Percentiles rank a stretch among this genome's conserved stretches.
Conservation (phyloP, 1,139 yeast genomes). For the Schwanniomyces etchellsii region DNA sequence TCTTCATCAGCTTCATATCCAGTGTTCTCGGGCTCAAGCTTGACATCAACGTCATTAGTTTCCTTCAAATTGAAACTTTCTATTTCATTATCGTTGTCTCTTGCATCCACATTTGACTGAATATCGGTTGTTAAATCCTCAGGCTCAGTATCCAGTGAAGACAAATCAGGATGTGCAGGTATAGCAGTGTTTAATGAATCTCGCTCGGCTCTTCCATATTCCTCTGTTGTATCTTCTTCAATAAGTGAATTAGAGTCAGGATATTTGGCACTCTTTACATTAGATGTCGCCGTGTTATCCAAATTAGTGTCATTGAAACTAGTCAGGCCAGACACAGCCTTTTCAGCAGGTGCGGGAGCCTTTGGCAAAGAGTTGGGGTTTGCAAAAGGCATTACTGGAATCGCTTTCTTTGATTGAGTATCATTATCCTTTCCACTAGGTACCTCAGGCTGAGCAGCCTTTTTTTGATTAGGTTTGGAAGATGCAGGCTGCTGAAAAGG, state of each 20-base stretch:
- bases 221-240: slow-evolving; percentile 13
- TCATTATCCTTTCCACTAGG: slow-evolving; percentile 7
- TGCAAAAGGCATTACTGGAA: slow-evolving; percentile 52
- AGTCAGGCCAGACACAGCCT: background rate
- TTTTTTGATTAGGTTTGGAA: slow-evolving; percentile 10
- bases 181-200: background rate
- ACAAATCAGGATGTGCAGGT: slow-evolving; percentile 7
- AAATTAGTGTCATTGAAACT: background rate
- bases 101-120: slow-evolving; percentile 10
- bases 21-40: slow-evolving; percentile 26
- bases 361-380: slow-evolving; percentile 16
- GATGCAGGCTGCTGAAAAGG: slow-evolving; percentile 15
- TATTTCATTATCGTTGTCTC: slow-evolving; percentile 8
- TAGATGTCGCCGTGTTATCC: too few relatives aligned
- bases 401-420: slow-evolving; percentile 21
- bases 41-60: slow-evolving; percentile 3
- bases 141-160: too few relatives aligned
- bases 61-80: slow-evolving; percentile 1
- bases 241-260: slow-evolving; percentile 24
- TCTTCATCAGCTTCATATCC: slow-evolving; percentile 46
- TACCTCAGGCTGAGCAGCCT: slow-evolving; percentile 10
- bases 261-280: background rate
- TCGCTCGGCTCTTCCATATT: background rate
- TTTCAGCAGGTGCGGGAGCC: background rate
- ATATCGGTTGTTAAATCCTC: too few relatives aligned